Conservation (phyloP, 2,329 filamentous ascomycete genomes). For the Hortaea werneckii region DNA sequence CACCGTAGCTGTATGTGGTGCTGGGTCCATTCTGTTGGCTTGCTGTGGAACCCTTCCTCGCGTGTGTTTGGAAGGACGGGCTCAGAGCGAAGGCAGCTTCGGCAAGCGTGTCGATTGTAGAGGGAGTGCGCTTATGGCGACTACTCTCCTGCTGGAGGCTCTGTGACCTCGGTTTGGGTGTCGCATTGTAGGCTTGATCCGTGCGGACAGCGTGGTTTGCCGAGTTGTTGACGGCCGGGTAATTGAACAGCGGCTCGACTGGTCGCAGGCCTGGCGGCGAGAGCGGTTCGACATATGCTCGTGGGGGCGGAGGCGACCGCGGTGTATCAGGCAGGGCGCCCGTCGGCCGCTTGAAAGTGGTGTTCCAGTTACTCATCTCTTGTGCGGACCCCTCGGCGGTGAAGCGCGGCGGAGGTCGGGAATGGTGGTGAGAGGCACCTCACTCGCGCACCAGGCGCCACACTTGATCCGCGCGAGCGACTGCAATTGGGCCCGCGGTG, state of each 20-base stretch:
- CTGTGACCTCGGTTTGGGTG: slow-evolving; percentile 7
- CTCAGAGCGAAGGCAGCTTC: slow-evolving; percentile 34
- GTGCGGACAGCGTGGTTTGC: slow-evolving; percentile 13
- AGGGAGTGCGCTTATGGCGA: slow-evolving; percentile 22
- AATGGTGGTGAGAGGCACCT: background rate
- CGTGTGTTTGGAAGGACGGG: slow-evolving; percentile 16
- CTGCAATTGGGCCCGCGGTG: no score
- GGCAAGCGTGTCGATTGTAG: slow-evolving; percentile 35
- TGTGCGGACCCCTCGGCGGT: background rate
- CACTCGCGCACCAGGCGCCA: no score
- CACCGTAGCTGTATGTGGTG: slow-evolving; percentile 12
- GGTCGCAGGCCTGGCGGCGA: slow-evolving; percentile 21
- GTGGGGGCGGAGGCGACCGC: slow-evolving; percentile 25
- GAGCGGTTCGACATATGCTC: slow-evolving; percentile 25
- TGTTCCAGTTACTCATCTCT: slow-evolving; percentile 7
- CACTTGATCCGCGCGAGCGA: no score
- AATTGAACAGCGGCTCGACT: slow-evolving; percentile 25
- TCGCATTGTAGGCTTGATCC: slow-evolving; percentile 10
- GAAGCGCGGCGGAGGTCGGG: background rate
- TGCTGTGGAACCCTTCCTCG: slow-evolving; percentile 6
- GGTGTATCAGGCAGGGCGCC: slow-evolving; percentile 7
- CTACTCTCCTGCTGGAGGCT: background rate
- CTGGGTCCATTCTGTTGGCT: slow-evolving; percentile 5
- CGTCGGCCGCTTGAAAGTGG: slow-evolving; percentile 20
- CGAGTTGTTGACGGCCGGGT: slow-evolving; percentile 21